Evolutionary conservation across 495 filamentous ascomycete species (phyloP), one percentile per base, ranked within the genome.

Genomic region (Collariella sp.): DNA sequence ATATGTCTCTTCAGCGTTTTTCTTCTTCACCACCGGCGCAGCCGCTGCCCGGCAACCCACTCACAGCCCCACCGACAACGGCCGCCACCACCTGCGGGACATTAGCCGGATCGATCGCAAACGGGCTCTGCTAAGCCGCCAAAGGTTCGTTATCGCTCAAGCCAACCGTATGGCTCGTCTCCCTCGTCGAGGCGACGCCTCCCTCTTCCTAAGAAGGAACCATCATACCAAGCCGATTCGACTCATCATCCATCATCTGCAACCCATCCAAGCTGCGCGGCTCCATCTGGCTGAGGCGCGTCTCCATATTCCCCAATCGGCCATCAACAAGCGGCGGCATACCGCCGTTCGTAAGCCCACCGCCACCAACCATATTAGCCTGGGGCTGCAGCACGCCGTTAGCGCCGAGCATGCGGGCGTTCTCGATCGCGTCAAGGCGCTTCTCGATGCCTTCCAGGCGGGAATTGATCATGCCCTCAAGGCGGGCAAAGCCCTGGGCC

Each of bases 211-310:
- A 65, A 24, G 63, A 56, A 46, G 52, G 60, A 24, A 67, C 64
- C 61, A 67, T 68, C 61, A 68, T 60, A 12, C 60, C 57, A 38
- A 69, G 44, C 7, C 60, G 56, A 42, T 57, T 50, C 45, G 68
- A 59, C 36, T 73, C 73, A 62, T 75, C 72, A 18, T 73, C 72
- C 58, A 75, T 71, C 72, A 76, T 74, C 5, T 65, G 70, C 35
- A 76, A 36, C n/a, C 60, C 62, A 36, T 76, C 73, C 60, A 76
- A 65, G 31, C 67, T 62, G 16, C 68, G 67, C 12, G 65, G 58
- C 51, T 76, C 72, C 56, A 75, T 66, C 29, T 63, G 66, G 26
- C 58, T 63, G 56, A 74, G 56, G n/a, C 69, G 65, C 23, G 64
- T 62, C 44, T 76, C 73, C 19, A 77, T 54, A 31, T 64, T 62